phyloP scores from a whole-genome alignment of 2,329 filamentous ascomycete genomes.

The Tolypocladium pustulatum region DNA sequence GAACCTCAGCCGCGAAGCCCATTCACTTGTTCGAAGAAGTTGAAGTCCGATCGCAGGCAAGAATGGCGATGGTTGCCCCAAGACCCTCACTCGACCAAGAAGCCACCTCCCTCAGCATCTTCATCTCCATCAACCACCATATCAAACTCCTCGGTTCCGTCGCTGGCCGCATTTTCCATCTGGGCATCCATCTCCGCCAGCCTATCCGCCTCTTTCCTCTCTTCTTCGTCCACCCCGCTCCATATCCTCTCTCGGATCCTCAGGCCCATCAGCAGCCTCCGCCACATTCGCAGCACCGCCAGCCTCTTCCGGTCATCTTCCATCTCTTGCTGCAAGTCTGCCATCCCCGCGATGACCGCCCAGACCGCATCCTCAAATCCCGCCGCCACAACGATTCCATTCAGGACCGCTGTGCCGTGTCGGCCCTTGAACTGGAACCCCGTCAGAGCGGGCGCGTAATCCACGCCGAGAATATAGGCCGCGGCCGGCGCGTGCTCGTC shows the following conservation, averaged over 20 bases:
- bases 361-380: constrained; percentile 64
- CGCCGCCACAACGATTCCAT: constrained; percentile 64
- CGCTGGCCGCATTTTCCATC: constrained; percentile 24
- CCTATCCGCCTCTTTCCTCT: constrained; percentile 28
- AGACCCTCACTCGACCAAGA: constrained; percentile 24
- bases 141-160: constrained; percentile 32
- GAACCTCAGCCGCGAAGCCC: no score
- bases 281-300: constrained; percentile 56
- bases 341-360: constrained; percentile 57
- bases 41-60: not conserved
- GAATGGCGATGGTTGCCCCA: not conserved
- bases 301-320: constrained; percentile 63
- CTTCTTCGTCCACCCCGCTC: constrained; percentile 39
- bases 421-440: constrained; percentile 83
- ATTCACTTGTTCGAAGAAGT: not conserved
- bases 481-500: constrained; percentile 54
- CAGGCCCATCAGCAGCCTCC: constrained; percentile 64
- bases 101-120: constrained; percentile 33
- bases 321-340: constrained; percentile 52
- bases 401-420: constrained; percentile 73
- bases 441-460: constrained; percentile 82
- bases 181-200: constrained; percentile 25
- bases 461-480: constrained; percentile 64
- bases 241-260: constrained; percentile 67
- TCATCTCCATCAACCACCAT: constrained; percentile 28